Percentiles rank a stretch among this genome's conserved stretches.
These are phyloP conservation scores for Sporothrix curviconia DNA, from an alignment of 2,329 filamentous ascomycete species.

Conservation along the genomic window DNA sequence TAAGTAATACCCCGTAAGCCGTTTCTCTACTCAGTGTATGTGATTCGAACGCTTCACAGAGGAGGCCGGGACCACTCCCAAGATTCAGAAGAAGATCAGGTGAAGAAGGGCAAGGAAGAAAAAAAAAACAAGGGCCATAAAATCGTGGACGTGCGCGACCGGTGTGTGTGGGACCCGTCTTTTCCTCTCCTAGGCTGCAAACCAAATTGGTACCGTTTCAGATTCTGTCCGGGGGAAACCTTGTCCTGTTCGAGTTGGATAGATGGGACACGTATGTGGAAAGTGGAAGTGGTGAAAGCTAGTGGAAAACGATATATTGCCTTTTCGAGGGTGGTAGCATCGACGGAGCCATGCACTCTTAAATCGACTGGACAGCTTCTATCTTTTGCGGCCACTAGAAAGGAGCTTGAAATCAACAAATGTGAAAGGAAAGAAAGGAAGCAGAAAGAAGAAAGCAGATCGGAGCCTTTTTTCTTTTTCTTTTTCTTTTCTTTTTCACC, in stretches of 20 bases:
- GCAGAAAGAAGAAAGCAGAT: not conserved
- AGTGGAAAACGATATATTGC: too few species aligned
- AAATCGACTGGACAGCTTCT: too few species aligned
- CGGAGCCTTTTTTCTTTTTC: not conserved
- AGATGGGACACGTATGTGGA: not conserved
- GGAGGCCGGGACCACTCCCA: too few species aligned
- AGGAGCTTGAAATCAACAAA: not conserved
- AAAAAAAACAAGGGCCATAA: not conserved
- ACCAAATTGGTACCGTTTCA: conserved; percentile 17
- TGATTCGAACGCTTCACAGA: too few species aligned
- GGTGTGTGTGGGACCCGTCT: not conserved
- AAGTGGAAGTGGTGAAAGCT: not conserved
- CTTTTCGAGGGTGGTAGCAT: too few species aligned
- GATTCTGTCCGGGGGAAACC: conserved; percentile 10
- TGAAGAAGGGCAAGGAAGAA: too few species aligned
- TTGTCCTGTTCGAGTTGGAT: not conserved
- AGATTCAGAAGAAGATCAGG: too few species aligned
- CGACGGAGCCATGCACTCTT: too few species aligned
- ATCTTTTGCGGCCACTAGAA: too few species aligned
- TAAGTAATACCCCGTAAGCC: too few species aligned
- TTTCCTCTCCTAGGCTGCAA: not conserved
- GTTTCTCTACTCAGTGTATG: too few species aligned
- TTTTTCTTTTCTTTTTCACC: not conserved
- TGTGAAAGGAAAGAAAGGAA: not conserved
- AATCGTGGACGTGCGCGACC: not conserved